Base-by-base conservation (phyloP, 192 early-diverging fungal genomes). In the Entomortierella beljakovae region DNA sequence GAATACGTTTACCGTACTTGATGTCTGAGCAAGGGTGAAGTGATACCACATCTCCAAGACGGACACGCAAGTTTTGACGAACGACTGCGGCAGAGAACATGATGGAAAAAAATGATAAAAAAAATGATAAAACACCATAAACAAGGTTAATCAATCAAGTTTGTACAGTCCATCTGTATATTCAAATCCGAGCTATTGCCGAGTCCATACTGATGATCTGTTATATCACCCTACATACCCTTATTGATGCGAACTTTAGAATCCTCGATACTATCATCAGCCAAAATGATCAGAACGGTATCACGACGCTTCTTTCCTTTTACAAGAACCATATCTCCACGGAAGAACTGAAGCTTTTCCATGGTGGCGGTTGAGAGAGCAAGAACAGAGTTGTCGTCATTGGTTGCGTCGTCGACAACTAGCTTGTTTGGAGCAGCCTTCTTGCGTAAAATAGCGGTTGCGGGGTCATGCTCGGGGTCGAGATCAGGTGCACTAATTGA, bases 281-380 rank as follows among this genome's bases (percentile, higher is more conserved):
- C 88, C 46, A 98, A 85, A 57, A 96, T 94, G 68, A 98, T 95
- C 42, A 99, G 82, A 22, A 98, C 96, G 15, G 98, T 99, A 80
- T 99, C 96, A 70, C 90, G 89, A 81, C 97, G 91, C 91, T 96
- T 98, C 89, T 99, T 99, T 77, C 98, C 98, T 86, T 98, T 98
- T 72, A 99, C 80, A 31, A 99, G 80, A 51, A 98, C 92, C 70
- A 93, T 97, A 85, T 99, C 98, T 65, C 97, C 98, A 73, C 95
- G 85, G 89, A 99, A 99, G 61, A 99, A 88, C 52, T 90, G 87
- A 49, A 99, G 90, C 55, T 83, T 87, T 68, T 99, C 97, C 86
- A 99, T 95, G 32, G 97, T 98, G 59, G 90, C 93, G 33, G 93
- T 93, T 40, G 91, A 94, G 61, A 99, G 86, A 35, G 92, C 86